Conservation (phyloP, 192 early-diverging fungal species). For the Coemansia brasiliensis region DNA sequence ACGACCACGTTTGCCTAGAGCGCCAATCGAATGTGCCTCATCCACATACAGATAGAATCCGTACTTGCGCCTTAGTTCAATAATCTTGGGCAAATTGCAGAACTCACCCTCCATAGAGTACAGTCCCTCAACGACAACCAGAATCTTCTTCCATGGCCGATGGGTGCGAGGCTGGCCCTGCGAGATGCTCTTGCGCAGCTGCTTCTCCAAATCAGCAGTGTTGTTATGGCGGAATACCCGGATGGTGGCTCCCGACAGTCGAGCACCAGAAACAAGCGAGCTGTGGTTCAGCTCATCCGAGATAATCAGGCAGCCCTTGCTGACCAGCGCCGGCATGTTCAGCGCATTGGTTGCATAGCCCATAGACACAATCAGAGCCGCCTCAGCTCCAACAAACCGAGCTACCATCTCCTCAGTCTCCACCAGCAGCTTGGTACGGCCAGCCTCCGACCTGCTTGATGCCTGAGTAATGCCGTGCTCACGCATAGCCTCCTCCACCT, state of each 20-base stretch:
- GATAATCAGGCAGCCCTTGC: conserved; percentile 86
- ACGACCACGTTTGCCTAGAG: conserved; percentile 88
- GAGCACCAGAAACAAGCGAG: conserved; percentile 90
- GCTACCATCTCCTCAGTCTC: conserved; percentile 86
- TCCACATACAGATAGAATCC: conserved; percentile 96
- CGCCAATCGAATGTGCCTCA: conserved; percentile 96
- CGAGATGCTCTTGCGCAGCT: conserved; percentile 83
- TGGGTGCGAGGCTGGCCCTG: conserved; percentile 97
- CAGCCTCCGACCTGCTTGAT: conserved; percentile 72
- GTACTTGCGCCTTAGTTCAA: conserved; percentile 88
- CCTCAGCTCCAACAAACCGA: conserved; percentile 85
- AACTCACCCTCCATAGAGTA: conserved; percentile 98
- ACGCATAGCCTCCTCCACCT: conserved; percentile 74
- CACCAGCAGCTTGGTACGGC: conserved; percentile 66
- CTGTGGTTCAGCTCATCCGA: conserved; percentile 96
- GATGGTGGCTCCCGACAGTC: conserved; percentile 87
- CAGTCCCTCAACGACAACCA: conserved; percentile 93
- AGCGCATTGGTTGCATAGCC: conserved; percentile 97
- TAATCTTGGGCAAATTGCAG: conserved; percentile 81
- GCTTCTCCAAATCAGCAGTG: conserved; percentile 70
- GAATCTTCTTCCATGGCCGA: conserved; percentile 98
- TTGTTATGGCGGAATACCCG: conserved; percentile 95
- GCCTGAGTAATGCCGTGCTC: conserved; percentile 71
- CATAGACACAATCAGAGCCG: conserved; percentile 88
- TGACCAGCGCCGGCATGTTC: conserved; percentile 84